Conservation (phyloP, 2,329 filamentous ascomycete genomes). For the Alternaria angustiovoidea region DNA sequence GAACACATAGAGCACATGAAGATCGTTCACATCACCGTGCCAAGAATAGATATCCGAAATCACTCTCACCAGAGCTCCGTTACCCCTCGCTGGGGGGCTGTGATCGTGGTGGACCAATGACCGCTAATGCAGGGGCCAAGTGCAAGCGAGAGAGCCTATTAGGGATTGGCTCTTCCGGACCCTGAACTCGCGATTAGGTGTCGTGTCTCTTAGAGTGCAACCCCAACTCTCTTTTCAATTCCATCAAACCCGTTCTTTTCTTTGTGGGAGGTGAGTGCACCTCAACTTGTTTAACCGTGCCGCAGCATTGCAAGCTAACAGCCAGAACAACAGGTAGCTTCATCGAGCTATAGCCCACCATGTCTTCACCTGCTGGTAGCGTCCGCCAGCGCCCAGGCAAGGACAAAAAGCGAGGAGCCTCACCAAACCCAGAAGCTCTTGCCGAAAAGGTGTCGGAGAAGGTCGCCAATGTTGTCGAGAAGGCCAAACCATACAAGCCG, state of each 20-base stretch:
- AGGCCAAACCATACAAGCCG: constrained; percentile 46
- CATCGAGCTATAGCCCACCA: constrained; percentile 36
- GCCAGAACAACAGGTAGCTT: constrained; percentile 34
- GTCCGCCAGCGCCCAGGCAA: constrained; percentile 50
- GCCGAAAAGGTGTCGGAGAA: constrained; percentile 44
- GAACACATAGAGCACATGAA: not conserved
- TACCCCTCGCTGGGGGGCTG: constrained; percentile 13
- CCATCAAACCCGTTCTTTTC: constrained; percentile 26
- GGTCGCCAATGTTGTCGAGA: constrained; percentile 36
- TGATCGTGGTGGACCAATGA: constrained; percentile 17
- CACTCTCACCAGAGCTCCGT: not conserved
- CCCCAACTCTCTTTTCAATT: constrained; percentile 28
- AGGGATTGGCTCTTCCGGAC: constrained; percentile 15
- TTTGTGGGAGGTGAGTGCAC: constrained; percentile 31
- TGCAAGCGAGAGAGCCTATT: constrained; percentile 20
- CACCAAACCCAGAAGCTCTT: constrained; percentile 45
- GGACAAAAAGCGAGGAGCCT: constrained; percentile 50
- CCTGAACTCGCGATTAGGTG: constrained; percentile 35
- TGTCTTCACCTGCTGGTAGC: constrained; percentile 49
- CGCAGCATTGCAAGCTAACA: constrained; percentile 22
- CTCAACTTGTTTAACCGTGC: constrained; percentile 7
- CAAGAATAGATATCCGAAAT: constrained; percentile 9
- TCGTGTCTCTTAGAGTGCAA: constrained; percentile 29
- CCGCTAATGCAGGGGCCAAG: constrained; percentile 14
- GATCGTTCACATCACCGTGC: constrained; percentile 1